These are phyloP conservation scores for Penicillium oxalicum DNA, from an alignment of 2,329 filamentous ascomycete genomes.

Conservation along the genomic window DNA sequence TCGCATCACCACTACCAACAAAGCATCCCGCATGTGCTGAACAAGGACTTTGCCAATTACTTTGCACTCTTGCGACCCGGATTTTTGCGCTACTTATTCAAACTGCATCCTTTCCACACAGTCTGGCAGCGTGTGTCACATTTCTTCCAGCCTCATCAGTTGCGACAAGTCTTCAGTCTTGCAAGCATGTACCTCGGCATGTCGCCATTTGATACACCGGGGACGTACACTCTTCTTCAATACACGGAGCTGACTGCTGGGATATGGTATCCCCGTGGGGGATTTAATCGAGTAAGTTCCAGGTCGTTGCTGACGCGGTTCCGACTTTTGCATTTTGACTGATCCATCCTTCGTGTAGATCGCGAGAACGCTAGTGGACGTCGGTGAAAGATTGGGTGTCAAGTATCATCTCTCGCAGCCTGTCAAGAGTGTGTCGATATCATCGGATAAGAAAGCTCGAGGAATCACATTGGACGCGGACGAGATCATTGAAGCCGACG, in stretches of 20 bases:
- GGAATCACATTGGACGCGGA: background rate
- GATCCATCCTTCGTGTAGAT: background rate
- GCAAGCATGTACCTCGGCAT: constrained; percentile 9
- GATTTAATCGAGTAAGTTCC: constrained; percentile 4
- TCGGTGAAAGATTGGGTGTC: background rate
- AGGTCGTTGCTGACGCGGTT: too few relatives aligned
- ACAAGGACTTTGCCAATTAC: constrained; percentile 1
- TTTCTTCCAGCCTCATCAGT: constrained; percentile 4
- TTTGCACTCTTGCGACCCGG: constrained; percentile 4
- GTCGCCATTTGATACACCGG: constrained; percentile 3
- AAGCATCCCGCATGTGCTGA: constrained; percentile 1
- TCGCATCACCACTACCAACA: constrained; percentile 1
- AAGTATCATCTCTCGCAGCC: background rate
- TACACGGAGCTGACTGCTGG: constrained; percentile 2
- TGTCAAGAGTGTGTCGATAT: background rate
- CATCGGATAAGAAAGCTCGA: background rate
- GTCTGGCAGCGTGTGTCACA: constrained; percentile 2
- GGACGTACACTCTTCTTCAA: constrained; percentile 7
- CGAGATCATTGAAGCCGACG: constrained; percentile 1
- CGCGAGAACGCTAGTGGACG: background rate
- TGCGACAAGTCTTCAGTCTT: constrained; percentile 4
- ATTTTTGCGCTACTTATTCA: constrained; percentile 4
- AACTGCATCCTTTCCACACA: constrained; percentile 6
- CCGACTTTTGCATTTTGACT: background rate
- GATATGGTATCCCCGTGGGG: constrained; percentile 6